phyloP scores from a whole-genome alignment of 2,329 filamentous ascomycete species.

The Penicillium sp. region DNA sequence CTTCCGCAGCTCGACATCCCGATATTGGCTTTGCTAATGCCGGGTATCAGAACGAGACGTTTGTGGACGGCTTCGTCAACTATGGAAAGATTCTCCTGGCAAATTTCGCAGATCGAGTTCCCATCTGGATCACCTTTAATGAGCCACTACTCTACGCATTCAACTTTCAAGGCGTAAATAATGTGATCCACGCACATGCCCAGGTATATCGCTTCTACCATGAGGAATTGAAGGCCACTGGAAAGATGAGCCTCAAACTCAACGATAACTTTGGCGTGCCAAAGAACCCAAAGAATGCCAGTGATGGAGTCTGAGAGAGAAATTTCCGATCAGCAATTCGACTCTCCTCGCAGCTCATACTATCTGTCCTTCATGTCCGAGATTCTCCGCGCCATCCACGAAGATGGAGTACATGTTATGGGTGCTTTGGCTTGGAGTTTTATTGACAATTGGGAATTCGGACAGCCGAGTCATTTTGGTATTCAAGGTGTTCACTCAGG shows the following conservation, averaged over 20 bases:
- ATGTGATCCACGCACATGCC: slow-evolving; percentile 49
- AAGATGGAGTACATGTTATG: slow-evolving; percentile 58
- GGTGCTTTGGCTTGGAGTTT: slow-evolving; percentile 58
- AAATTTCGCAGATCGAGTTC: slow-evolving; percentile 42
- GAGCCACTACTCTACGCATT: slow-evolving; percentile 41
- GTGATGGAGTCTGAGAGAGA: slow-evolving; percentile 46
- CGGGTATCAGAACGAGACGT: slow-evolving; percentile 41
- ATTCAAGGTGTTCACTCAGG: slow-evolving; percentile 59
- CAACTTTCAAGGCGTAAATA: slow-evolving; percentile 53
- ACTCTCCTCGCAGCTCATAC: slow-evolving; percentile 57
- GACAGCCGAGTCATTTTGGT: slow-evolving; percentile 54
- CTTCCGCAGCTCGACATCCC: slow-evolving; percentile 10
- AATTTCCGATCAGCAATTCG: slow-evolving; percentile 55
- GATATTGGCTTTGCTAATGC: slow-evolving; percentile 32
- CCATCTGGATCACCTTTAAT: slow-evolving; percentile 47
- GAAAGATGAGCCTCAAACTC: slow-evolving; percentile 42
- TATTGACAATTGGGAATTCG: slow-evolving; percentile 60
- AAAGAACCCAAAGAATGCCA: slow-evolving; percentile 33
- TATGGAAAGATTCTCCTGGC: slow-evolving; percentile 43
- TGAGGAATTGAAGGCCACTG: slow-evolving; percentile 47
- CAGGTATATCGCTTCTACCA: slow-evolving; percentile 45
- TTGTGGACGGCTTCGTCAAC: slow-evolving; percentile 43
- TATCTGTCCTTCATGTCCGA: slow-evolving; percentile 58
- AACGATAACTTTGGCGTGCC: slow-evolving; percentile 57
- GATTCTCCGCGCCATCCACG: slow-evolving; percentile 57